Evolutionary conservation across 202 grass and related monocot species (phyloP).

Genomic region (Schoenoplectus tabernaemontani): DNA sequence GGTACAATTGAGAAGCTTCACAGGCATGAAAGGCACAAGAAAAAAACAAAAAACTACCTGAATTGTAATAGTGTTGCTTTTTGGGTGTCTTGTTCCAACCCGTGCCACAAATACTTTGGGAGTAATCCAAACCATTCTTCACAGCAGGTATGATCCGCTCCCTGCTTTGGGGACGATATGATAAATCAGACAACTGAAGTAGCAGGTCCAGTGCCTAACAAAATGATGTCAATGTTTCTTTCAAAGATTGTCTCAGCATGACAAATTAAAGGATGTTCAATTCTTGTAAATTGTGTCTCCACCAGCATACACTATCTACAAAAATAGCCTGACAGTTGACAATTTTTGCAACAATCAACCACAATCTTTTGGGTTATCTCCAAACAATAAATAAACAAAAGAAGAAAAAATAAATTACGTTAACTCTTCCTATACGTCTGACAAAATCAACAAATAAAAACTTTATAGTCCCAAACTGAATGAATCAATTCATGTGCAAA

Average conservation of each 20-base stretch:
- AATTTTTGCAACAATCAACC: not conserved
- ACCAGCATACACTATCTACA: not conserved
- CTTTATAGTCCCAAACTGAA: not conserved
- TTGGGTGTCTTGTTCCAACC: conserved; percentile 10
- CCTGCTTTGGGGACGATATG: conserved; percentile 25
- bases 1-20: not conserved
- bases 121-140: conserved; percentile 19
- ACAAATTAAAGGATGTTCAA: not conserved
- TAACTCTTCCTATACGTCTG: not conserved
- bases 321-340: not conserved
- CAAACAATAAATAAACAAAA: not conserved
- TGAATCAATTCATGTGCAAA: not conserved
- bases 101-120: conserved; percentile 26
- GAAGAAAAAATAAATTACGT: not conserved
- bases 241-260: not conserved
- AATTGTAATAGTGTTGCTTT: conserved; percentile 24
- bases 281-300: not conserved
- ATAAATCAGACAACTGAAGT: conserved; percentile 57
- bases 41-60: conserved; percentile 45
- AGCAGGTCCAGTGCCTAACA: conserved; percentile 73
- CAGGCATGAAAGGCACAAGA: not conserved
- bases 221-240: conserved; percentile 1
- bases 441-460: not conserved
- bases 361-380: not conserved
- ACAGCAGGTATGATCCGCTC: conserved; percentile 11